Base-by-base conservation (phyloP, 2,329 filamentous ascomycete species). In the Trichoderma sp. region DNA sequence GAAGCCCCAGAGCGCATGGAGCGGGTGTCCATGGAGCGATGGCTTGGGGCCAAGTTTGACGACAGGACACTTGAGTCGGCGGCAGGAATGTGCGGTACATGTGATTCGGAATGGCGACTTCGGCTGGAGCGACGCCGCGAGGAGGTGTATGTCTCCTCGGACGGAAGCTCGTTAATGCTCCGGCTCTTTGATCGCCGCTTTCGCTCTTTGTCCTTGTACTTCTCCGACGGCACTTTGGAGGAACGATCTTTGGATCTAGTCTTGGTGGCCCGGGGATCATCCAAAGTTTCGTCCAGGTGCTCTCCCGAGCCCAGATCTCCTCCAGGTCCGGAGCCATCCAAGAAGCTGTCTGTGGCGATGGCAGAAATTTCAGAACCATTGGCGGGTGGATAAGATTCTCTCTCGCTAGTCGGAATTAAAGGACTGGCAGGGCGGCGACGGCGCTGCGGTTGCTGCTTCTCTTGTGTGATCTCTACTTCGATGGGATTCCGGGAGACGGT, bases 281-380 rank as follows among this genome's bases (percentile, higher is more conserved):
- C 83, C 48, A 78, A 75, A 25, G 78, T 78, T 10, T 78, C 80
- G 5, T 77, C 79, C 8, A 79, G 78, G 39, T 79, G 69, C 39
- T 80, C 72, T 66, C 73, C 73, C 5, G 73, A 69, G 25, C 52
- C 67, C 39, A 61, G 19, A 32, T 80, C 79, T 13, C 76, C 81
- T 25, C 78, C 77, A 4, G 80, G 81, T 2, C 84, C 84, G 5
- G 84, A 84, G n/a, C 85, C 86, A 72, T 88, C 86, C 8, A 89
- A 79, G 69, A 89, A 88, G 74, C 86, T 88, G 74, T 89, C 85
- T 19, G 84, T 84, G 13, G 86, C 86, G 61, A 88, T 88, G 84
- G 92, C 78, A 83, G 94, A 98, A 59, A 98, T 92, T 75, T 97
- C 94, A 3, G 94, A 97, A 60, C 89, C 83, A 72, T 87, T 88